Evolutionary conservation across 441 rosid genomes (phyloP).

Genomic region (Syzygium syzygioides): DNA sequence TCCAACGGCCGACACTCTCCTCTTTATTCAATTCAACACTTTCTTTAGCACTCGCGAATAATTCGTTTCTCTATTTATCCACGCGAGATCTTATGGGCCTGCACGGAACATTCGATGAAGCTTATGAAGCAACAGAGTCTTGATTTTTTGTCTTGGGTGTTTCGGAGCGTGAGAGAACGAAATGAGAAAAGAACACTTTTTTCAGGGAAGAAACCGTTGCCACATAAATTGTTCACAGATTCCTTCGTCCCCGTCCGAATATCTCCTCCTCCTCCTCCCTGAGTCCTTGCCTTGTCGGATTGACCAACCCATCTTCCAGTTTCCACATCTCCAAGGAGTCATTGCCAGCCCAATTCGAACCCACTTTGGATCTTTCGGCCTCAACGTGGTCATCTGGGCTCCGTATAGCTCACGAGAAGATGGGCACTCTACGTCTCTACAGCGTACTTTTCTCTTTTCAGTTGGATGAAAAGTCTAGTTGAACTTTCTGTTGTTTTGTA

Average conservation of each 20-base stretch:
- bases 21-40: not conserved
- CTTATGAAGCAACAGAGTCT: not conserved
- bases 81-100: not conserved
- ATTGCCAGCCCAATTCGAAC: not conserved
- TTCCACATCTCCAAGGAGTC: not conserved
- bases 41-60: not conserved
- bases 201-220: conserved; percentile 13
- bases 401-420: not conserved
- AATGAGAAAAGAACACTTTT: not conserved
- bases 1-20: not conserved
- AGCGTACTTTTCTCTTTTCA: not conserved
- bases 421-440: not conserved
- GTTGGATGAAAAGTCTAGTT: not conserved
- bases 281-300: not conserved
- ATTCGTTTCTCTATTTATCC: not conserved
- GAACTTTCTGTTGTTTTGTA: not conserved
- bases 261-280: not conserved
- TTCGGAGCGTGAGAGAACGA: not conserved
- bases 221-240: conserved; percentile 5
- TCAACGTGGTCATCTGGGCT: not conserved
- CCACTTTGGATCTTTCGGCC: not conserved
- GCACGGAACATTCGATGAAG: not conserved
- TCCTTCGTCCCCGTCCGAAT: not conserved
- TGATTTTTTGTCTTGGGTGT: not conserved
- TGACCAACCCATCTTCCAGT: not conserved